Evolutionary conservation across 139 green algal genomes (phyloP), one percentile per base, ranked within the genome.

Genomic region (Axilococcus clingmanii): DNA sequence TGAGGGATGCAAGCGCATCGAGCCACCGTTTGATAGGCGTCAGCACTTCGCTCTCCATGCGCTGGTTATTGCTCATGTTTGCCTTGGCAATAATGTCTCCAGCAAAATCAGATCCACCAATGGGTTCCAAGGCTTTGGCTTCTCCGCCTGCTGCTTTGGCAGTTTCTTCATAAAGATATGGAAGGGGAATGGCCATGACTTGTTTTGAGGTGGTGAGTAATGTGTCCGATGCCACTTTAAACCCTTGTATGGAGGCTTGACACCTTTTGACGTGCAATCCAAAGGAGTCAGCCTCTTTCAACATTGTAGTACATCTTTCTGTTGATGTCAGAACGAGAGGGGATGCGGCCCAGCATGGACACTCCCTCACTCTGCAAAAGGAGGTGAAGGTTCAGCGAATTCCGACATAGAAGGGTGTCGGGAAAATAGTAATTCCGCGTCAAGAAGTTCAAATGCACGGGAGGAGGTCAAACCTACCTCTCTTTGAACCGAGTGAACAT

Each of bases 21-120:
- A 57, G 28, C 49, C 49, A 57, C 22, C 34, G 25, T 32, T 57
- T 57, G 30, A 57, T 57, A 7, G 49, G 49, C 3, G 43, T 30
- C 12, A 57, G 29, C n/a, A 57, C 49, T 24, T 57, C 23, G 32
- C 15, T 22, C 30, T 57, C 49, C 7, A 57, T n/a, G 15, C 43
- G 25, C 1, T n/a, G 14, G 15, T 29, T 44, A n/a, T 16, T 30
- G 2, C 14, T 15, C 29, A 40, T 33, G 24, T 8, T 22, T 7
- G 14, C 14, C 15, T 14, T 15, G 23, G 28, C 20, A 4, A 57
- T 20, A 22, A 12, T 32, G 15, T 57, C 49, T 9, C 9, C 49
- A 32, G 48, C 23, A 46, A 57, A 44, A 5, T 33, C 9, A 23
- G 28, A n/a, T 0, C 49, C 49, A 7, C 49, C 49, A 28, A 57